phyloP scores from a whole-genome alignment of 805 yeast species.

The Cyberlindnera xishuangbannaensis region DNA sequence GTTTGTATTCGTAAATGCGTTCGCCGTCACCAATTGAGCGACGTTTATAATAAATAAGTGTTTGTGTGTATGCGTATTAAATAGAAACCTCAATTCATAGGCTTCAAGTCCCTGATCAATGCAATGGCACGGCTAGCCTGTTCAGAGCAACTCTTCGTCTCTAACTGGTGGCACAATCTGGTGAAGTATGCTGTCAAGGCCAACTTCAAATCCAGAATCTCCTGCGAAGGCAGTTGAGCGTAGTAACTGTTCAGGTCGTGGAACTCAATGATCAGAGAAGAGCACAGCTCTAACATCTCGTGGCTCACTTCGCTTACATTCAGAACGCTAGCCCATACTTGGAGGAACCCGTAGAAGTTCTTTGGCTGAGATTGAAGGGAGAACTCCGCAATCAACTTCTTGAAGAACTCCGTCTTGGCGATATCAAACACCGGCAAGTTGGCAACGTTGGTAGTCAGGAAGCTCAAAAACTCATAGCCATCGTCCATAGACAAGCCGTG shows the following conservation, averaged over 20 bases:
- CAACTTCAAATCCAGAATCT: conserved; percentile 27
- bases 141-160: conserved; percentile 6
- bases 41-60: no score
- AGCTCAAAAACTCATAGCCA: conserved; percentile 27
- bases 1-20: no score
- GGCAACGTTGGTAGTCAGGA: conserved; percentile 12
- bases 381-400: conserved; percentile 18
- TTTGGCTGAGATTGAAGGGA: conserved; percentile 11
- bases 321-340: conserved; percentile 28
- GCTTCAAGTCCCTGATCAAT: conserved; percentile 10
- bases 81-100: conserved; percentile 7
- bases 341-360: conserved; percentile 28
- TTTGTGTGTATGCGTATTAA: no score
- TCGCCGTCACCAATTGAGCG: no score
- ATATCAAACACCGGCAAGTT: conserved; percentile 20
- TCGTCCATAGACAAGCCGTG: conserved; percentile 27
- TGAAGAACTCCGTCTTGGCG: conserved; percentile 28
- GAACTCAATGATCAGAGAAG: conserved; percentile 31
- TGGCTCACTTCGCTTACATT: conserved; percentile 13
- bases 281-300: conserved; percentile 27
- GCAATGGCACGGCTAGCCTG: conserved; percentile 15
- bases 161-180: conserved; percentile 1
- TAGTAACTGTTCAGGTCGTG: conserved; percentile 30
- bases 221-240: conserved; percentile 21
- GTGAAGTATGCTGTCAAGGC: conserved; percentile 25